Percentiles rank a stretch among this genome's conserved stretches.
These are phyloP conservation scores for Avena sativa DNA, from an alignment of 176 grass and related monocot species.

Conservation along the genomic window DNA sequence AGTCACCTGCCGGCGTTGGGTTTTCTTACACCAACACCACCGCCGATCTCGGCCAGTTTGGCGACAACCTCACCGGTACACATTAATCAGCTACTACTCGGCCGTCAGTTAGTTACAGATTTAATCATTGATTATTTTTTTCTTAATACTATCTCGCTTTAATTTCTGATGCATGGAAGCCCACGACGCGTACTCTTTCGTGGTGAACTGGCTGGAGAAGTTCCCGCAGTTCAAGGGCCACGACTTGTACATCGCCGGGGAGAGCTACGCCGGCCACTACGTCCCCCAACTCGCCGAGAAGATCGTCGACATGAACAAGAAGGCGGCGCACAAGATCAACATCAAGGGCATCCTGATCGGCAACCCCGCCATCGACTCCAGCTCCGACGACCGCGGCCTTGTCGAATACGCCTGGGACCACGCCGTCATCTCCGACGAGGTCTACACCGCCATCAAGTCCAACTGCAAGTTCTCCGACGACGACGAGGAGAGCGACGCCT, in stretches of 20 bases:
- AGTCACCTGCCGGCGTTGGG: conserved; percentile 87
- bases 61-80: conserved; percentile 75
- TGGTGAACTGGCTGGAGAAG: conserved; percentile 90
- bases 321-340: conserved; percentile 60
- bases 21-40: conserved; percentile 91
- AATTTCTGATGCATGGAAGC: conserved; percentile 32
- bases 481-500: conserved; percentile 26
- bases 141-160: background rate
- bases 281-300: conserved; percentile 75
- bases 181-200: conserved; percentile 67
- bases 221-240: conserved; percentile 85
- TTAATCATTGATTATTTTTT: background rate
- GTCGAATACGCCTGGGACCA: conserved; percentile 88
- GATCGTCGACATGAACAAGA: conserved; percentile 68
- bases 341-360: conserved; percentile 97
- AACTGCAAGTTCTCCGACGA: conserved; percentile 65
- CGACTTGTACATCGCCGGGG: conserved; percentile 84
- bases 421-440: conserved; percentile 75
- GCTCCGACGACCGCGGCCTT: conserved; percentile 72
- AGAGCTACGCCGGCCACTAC: conserved; percentile 94
- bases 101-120: background rate
- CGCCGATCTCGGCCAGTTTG: conserved; percentile 61
- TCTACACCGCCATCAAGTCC: conserved; percentile 59
- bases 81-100: background rate
- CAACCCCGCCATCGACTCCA: conserved; percentile 75